Conservation (phyloP, 176 grass and related monocot species). For the Triticum turgidum region DNA sequence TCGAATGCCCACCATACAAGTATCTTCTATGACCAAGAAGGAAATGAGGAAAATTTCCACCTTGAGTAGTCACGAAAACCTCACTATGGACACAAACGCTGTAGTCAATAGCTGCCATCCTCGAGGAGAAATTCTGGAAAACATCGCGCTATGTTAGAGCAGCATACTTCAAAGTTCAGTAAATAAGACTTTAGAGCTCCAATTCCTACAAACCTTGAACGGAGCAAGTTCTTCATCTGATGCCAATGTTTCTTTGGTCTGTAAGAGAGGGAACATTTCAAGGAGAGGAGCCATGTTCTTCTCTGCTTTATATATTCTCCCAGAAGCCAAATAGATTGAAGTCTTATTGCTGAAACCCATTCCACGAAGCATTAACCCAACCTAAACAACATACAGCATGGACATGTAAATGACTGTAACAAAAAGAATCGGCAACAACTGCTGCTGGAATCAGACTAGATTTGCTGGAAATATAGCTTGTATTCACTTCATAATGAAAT, state of each 20-base stretch:
- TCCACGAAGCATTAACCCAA: conserved; percentile 93
- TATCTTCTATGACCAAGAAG: conserved; percentile 91
- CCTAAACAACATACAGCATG: conserved; percentile 48
- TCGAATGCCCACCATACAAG: conserved; percentile 87
- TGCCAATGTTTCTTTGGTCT: conserved; percentile 95
- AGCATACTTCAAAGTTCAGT: neutral
- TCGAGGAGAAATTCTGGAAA: conserved; percentile 94
- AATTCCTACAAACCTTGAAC: conserved; percentile 63
- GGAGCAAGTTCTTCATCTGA: conserved; percentile 79
- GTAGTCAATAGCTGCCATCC: conserved; percentile 98
- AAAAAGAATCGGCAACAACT: neutral
- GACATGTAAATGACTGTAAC: neutral
- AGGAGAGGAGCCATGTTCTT: conserved; percentile 94
- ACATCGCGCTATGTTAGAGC: neutral
- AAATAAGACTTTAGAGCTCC: neutral
- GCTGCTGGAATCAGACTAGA: neutral
- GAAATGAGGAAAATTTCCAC: conserved; percentile 96
- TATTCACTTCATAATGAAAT: conserved; percentile 5
- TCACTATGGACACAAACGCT: conserved; percentile 87
- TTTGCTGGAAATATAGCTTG: conserved; percentile 13
- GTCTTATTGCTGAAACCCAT: conserved; percentile 94
- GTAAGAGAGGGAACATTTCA: conserved; percentile 97
- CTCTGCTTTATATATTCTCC: conserved; percentile 93
- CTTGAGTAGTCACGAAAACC: conserved; percentile 97
- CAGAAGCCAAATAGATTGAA: conserved; percentile 97